Evolutionary conservation across 148 eudicot species (phyloP).

Genomic region (Nyssa sinensis): DNA sequence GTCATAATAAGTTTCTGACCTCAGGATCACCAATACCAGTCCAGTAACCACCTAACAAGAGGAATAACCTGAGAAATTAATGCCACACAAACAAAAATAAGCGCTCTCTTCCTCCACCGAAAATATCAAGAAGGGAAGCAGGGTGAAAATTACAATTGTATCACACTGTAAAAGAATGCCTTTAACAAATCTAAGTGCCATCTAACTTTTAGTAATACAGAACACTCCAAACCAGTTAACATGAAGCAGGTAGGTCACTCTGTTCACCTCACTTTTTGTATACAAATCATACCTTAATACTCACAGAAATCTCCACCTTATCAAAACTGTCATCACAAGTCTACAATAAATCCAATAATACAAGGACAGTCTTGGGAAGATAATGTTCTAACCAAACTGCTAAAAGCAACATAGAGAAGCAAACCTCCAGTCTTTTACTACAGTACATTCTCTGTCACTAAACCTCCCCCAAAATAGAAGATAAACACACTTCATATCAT

Average conservation of each 20-base stretch:
- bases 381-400: conserved; percentile 17
- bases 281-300: not conserved
- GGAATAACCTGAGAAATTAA: too few species aligned
- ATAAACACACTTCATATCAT: conserved; percentile 32
- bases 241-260: too few species aligned
- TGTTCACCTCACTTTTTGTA: not conserved
- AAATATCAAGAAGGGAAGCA: not conserved
- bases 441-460: conserved; percentile 17
- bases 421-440: conserved; percentile 15
- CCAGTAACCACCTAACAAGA: too few species aligned
- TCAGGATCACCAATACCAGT: too few species aligned
- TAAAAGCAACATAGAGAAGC: conserved; percentile 12
- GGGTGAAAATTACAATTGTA: too few species aligned
- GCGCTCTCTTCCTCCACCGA: too few species aligned
- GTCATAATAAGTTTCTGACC: too few species aligned
- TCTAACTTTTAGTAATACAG: not conserved
- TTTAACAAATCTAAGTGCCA: not conserved
- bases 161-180: not conserved
- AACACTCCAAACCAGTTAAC: not conserved
- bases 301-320: conserved; percentile 8
- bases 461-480: conserved; percentile 17
- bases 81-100: too few species aligned
- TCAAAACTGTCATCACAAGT: conserved; percentile 18
- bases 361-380: not conserved
- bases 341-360: conserved; percentile 21